Conservation (phyloP, 495 filamentous ascomycete species). For the Neurospora terricola region DNA sequence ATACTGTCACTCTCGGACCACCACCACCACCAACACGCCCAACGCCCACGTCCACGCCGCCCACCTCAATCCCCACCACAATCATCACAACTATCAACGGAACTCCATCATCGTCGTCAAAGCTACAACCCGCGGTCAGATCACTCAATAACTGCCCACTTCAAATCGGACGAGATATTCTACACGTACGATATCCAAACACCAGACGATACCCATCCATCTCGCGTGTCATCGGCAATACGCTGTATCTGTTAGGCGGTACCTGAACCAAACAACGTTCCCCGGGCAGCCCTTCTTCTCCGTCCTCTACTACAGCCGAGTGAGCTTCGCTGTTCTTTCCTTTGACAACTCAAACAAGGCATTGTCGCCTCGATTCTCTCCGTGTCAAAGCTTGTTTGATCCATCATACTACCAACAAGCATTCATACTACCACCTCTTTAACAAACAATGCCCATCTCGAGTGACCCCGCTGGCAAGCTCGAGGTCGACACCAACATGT, state of each 20-base stretch:
- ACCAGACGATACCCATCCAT: neutral
- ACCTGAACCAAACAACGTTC: neutral
- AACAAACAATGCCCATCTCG: slow-evolving; percentile 23
- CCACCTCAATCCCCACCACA: neutral
- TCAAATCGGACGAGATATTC: neutral
- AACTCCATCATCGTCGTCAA: neutral
- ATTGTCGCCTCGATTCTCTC: neutral
- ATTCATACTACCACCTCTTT: neutral
- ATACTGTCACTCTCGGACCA: neutral
- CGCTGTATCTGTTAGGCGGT: neutral
- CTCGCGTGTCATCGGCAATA: neutral
- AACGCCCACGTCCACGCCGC: neutral
- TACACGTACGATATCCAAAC: neutral
- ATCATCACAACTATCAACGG: neutral
- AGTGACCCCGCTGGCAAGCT: slow-evolving; percentile 21
- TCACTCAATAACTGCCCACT: neutral
- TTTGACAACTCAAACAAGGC: neutral
- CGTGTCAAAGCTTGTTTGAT: neutral
- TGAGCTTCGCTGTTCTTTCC: neutral
- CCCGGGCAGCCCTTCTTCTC: neutral
- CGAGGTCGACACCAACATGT: slow-evolving; percentile 22
- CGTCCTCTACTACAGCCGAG: neutral
- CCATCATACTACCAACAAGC: neutral
- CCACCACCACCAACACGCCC: neutral
- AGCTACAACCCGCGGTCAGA: neutral